Percentiles rank a stretch among this genome's conserved stretches.
These are phyloP conservation scores for Rhizopogon vesiculosus DNA, from an alignment of 768 basidiomycete genomes.

Conservation along the genomic window DNA sequence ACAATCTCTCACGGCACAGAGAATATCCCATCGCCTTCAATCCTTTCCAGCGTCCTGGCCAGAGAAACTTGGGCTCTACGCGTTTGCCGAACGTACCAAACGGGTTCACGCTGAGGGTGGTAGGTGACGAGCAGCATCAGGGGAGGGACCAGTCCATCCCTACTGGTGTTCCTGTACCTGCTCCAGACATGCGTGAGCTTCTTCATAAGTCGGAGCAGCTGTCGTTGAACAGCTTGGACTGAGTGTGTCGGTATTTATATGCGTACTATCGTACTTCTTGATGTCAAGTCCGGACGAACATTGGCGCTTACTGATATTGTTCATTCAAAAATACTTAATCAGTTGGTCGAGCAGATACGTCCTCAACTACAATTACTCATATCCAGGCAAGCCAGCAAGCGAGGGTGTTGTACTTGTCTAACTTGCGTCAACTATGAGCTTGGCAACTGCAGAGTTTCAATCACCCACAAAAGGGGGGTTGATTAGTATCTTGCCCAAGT, in stretches of 20 bases:
- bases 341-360: no score
- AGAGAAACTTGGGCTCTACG: constrained; percentile 19
- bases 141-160: neutral
- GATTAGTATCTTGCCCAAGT: no score
- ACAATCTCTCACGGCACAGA: constrained; percentile 20
- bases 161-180: neutral
- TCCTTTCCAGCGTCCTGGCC: constrained; percentile 29
- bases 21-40: constrained; percentile 26
- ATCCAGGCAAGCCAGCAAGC: no score
- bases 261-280: no score
- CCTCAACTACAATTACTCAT: no score
- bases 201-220: constrained; percentile 10
- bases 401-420: no score
- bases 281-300: no score
- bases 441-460: no score
- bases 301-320: no score
- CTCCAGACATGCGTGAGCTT: constrained; percentile 9
- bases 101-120: constrained; percentile 25
- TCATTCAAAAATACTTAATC: no score
- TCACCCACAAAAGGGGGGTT: no score
- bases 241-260: neutral
- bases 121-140: constrained; percentile 17
- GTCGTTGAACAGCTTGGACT: constrained; percentile 25
- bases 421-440: no score
- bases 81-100: constrained; percentile 27